A percentile compares a stretch with the other conserved stretches of the same genome.
phyloP scores from a whole-genome alignment of 2,329 filamentous ascomycete genomes.

The Penicillium paneum region DNA sequence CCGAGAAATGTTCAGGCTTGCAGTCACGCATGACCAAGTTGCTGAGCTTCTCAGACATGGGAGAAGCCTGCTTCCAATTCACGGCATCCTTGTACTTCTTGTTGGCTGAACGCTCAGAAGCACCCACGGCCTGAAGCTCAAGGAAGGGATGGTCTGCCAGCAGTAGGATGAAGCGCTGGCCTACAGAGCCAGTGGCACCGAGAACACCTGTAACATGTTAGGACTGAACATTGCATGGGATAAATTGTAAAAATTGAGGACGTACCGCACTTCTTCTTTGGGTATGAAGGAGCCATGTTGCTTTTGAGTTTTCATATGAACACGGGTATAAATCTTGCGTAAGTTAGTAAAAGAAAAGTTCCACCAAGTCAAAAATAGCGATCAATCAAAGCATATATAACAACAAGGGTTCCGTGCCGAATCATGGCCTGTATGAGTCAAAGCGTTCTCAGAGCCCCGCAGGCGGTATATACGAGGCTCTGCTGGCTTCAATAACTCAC shows the following conservation, averaged over 20 bases:
- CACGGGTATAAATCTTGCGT: slow-evolving; percentile 1
- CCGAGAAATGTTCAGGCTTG: slow-evolving; percentile 73
- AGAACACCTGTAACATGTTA: slow-evolving; percentile 61
- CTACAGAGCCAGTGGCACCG: slow-evolving; percentile 89
- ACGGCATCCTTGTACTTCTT: slow-evolving; percentile 95
- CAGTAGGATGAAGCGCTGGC: slow-evolving; percentile 91
- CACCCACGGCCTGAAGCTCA: slow-evolving; percentile 81
- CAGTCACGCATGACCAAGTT: slow-evolving; percentile 84
- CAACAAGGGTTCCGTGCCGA: neutral
- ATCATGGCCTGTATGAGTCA: slow-evolving; percentile 18
- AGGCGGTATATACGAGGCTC: slow-evolving; percentile 6
- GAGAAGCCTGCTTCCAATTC: slow-evolving; percentile 85
- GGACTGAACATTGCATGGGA: neutral
- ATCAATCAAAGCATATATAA: neutral
- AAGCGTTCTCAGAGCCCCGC: slow-evolving; percentile 16
- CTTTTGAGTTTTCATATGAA: slow-evolving; percentile 6
- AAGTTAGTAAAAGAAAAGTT: slow-evolving; percentile 2
- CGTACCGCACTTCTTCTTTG: slow-evolving; percentile 44
- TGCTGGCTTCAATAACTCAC: slow-evolving; percentile 2
- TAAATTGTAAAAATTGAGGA: neutral
- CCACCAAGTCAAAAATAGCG: neutral
- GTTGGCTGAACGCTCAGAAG: slow-evolving; percentile 81
- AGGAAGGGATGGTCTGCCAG: slow-evolving; percentile 85
- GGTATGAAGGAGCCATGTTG: slow-evolving; percentile 31
- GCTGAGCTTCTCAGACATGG: slow-evolving; percentile 72